Percentiles rank a stretch among this genome's conserved stretches.
Conservation (phyloP, 116 monocot genomes). For the Papilionanthe hybrid region DNA sequence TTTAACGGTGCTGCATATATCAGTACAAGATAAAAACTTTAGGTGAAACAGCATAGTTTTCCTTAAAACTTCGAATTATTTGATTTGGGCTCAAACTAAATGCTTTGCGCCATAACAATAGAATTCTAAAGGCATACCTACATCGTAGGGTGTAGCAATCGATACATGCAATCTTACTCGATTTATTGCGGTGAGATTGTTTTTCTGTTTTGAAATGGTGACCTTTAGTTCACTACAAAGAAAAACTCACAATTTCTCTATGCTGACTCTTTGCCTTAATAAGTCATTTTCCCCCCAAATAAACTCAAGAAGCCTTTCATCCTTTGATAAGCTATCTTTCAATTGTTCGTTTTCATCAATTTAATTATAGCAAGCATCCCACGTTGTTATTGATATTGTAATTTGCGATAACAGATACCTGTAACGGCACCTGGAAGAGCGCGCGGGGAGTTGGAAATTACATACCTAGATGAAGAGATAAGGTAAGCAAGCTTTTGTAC, state of each 20-base stretch:
- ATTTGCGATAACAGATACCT: slow-evolving; percentile 29
- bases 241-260: background rate
- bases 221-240: background rate
- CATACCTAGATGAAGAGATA: slow-evolving; percentile 57
- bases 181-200: too few species aligned
- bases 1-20: too few species aligned
- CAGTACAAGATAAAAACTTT: too few species aligned
- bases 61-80: too few species aligned
- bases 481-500: slow-evolving; percentile 30
- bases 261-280: background rate
- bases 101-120: too few species aligned
- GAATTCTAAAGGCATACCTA: too few species aligned
- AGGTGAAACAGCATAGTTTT: too few species aligned
- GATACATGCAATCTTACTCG: too few species aligned
- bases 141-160: too few species aligned
- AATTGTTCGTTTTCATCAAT: background rate
- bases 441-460: slow-evolving; percentile 54
- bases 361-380: background rate
- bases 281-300: background rate
- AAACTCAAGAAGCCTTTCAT: background rate
- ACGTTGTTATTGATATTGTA: background rate
- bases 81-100: too few species aligned
- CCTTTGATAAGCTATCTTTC: background rate
- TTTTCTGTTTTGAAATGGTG: too few species aligned
- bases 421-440: slow-evolving; percentile 51